A percentile compares a stretch with the other conserved stretches of the same genome.
These are phyloP conservation scores for Gamsiella multidivaricata DNA, from an alignment of 192 early-diverging fungal genomes.

Conservation along the genomic window DNA sequence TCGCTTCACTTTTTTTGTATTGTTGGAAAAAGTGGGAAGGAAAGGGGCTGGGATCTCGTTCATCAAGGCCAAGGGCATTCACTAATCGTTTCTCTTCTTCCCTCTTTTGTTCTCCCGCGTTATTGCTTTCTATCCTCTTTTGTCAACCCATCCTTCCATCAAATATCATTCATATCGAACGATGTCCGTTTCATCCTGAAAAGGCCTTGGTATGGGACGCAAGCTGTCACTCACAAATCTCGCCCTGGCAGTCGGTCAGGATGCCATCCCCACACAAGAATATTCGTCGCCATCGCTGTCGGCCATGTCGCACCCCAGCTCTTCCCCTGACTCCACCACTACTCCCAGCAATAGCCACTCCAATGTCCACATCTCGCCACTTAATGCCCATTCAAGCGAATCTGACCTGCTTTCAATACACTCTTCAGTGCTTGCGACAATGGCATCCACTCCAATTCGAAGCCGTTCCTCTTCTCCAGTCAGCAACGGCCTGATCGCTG, in stretches of 20 bases:
- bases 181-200: slow-evolving; percentile 13
- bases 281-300: background rate
- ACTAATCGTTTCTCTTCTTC: background rate
- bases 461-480: background rate
- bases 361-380: background rate
- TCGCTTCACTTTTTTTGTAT: too few species aligned
- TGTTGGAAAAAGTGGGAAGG: too few species aligned
- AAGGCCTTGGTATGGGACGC: slow-evolving; percentile 41
- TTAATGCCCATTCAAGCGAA: background rate
- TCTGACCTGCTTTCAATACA: slow-evolving; percentile 9
- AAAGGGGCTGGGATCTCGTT: too few species aligned
- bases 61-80: too few species aligned
- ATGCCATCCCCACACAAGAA: background rate
- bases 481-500: background rate
- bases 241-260: slow-evolving; percentile 21
- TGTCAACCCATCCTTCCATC: background rate
- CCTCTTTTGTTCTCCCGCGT: slow-evolving; percentile 2
- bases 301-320: too few species aligned
- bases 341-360: background rate
- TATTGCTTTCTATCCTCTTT: slow-evolving; percentile 1
- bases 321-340: background rate
- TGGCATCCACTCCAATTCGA: slow-evolving; percentile 1
- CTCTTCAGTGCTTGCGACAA: slow-evolving; percentile 4
- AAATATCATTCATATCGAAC: background rate
- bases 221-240: slow-evolving; percentile 41